Evolutionary conservation across 108 stramenopile species (phyloP), one percentile per base, ranked within the genome.

Genomic region (Fragilariopsis cylindrus): DNA sequence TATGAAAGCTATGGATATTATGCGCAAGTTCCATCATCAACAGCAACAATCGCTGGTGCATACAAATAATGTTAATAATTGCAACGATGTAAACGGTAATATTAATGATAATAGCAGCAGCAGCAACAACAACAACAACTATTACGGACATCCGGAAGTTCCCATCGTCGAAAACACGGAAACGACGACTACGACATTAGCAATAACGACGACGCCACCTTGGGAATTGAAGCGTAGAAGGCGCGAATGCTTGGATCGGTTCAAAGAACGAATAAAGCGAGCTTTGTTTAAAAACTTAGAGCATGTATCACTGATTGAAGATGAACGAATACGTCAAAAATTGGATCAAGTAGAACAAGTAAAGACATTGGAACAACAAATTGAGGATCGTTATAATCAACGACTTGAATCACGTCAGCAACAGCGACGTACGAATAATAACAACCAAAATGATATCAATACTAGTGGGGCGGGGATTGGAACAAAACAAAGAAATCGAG

Each of bases 251-350:
- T 73, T 88, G 21, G 79, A 83, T 65, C 70, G 70, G 9, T 77
- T 86, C 74, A 54, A 79, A 58, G 19, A 50, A 67, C 84, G 82
- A 68, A 74, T 87, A 8, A 58, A 81, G 46, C 56, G 57, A 12
- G 83, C 75, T 47, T 48, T 80, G 57, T 65, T 88, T 48, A 87
- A 90, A 62, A 93, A 93, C 72, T 80, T 93, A 2, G 87, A 91
- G 67, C 91, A 90, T 55, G 73, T 93, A 0, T 82, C 86, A 53
- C 71, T 76, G 15, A 73, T 81, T 39, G 85, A 88, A 57, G 85
- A 88, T 60, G 64, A 67, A 44, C 76, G 87, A 66, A 69, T 87
- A 50, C 74, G 77, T 53, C 63, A 65, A 39, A 81, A 86, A 46
- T 72, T 87, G 41, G 69, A 74, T 21, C 74, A 88, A 67, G 74